Evolutionary conservation across 441 rosid species (phyloP).

Genomic region (Populus hybrid): DNA sequence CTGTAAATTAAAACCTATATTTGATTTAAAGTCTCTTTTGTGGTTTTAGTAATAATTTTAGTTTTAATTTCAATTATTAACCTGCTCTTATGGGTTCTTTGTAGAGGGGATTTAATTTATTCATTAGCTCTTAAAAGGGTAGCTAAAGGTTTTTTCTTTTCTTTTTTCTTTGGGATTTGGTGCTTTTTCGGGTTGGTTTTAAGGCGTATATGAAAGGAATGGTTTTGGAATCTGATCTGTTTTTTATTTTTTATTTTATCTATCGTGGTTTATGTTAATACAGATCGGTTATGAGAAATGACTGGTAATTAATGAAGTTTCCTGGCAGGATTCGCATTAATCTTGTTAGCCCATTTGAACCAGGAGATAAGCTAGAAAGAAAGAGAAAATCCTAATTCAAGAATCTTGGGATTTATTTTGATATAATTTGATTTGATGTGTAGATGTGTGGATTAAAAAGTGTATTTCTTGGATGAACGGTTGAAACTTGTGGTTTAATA

Average conservation of each 20-base stretch:
- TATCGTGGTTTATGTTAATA: conserved; percentile 21
- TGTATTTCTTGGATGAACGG: conserved; percentile 17
- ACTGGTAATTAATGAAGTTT: conserved; percentile 15
- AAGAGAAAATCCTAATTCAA: conserved; percentile 16
- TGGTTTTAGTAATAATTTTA: no score
- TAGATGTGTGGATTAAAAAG: conserved; percentile 25
- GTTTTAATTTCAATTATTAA: no score
- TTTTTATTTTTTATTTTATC: conserved; percentile 19
- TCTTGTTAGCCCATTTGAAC: conserved; percentile 34
- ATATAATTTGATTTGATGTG: conserved; percentile 19
- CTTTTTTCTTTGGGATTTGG: not conserved
- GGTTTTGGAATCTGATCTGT: conserved; percentile 32
- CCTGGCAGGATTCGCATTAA: conserved; percentile 20
- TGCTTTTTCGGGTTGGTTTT: not conserved
- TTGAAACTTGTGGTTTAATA: conserved; percentile 21
- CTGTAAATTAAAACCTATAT: no score
- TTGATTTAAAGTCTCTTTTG: no score
- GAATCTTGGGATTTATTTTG: conserved; percentile 27
- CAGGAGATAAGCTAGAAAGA: conserved; percentile 32
- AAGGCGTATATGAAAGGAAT: not conserved
- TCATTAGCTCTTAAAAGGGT: not conserved
- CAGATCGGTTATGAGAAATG: conserved; percentile 40
- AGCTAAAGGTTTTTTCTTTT: not conserved
- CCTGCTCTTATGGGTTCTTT: no score
- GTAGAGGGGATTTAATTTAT: not conserved